Evolutionary conservation across 2,329 filamentous ascomycete genomes (phyloP).

Genomic region (Colletotrichum sp.): DNA sequence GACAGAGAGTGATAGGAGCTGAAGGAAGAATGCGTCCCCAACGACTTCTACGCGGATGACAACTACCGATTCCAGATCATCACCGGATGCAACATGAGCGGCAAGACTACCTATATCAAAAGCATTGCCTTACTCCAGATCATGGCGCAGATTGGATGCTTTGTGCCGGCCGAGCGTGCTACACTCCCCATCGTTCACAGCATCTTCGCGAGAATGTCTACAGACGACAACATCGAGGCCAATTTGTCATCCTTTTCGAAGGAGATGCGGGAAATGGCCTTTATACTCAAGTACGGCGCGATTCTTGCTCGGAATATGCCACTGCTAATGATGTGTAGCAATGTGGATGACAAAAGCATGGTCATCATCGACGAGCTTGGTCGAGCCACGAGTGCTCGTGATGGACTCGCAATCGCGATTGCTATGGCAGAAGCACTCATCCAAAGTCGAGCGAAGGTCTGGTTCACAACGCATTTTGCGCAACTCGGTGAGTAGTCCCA

Average conservation of each 20-base stretch:
- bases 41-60: conserved; percentile 85
- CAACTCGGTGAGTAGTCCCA: conserved; percentile 62
- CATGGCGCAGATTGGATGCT: conserved; percentile 93
- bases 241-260: conserved; percentile 93
- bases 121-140: conserved; percentile 83
- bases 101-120: conserved; percentile 94
- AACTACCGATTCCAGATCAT: conserved; percentile 89
- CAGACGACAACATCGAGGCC: conserved; percentile 85
- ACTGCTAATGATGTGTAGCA: conserved; percentile 35
- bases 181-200: conserved; percentile 81
- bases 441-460: conserved; percentile 78
- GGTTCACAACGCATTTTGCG: conserved; percentile 93
- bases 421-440: conserved; percentile 89
- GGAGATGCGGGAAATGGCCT: conserved; percentile 96
- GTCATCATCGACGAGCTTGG: conserved; percentile 92
- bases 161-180: conserved; percentile 86
- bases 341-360: conserved; percentile 78
- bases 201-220: conserved; percentile 86
- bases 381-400: conserved; percentile 84
- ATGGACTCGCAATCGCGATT: conserved; percentile 88
- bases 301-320: no score
- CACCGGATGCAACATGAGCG: conserved; percentile 98
- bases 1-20: not conserved
- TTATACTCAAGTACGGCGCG: conserved; percentile 72
- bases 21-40: conserved; percentile 74